A percentile compares a stretch with the other conserved stretches of the same genome.
Evolutionary conservation across 495 filamentous ascomycete genomes (phyloP).

Genomic region (Neurospora terricola): DNA sequence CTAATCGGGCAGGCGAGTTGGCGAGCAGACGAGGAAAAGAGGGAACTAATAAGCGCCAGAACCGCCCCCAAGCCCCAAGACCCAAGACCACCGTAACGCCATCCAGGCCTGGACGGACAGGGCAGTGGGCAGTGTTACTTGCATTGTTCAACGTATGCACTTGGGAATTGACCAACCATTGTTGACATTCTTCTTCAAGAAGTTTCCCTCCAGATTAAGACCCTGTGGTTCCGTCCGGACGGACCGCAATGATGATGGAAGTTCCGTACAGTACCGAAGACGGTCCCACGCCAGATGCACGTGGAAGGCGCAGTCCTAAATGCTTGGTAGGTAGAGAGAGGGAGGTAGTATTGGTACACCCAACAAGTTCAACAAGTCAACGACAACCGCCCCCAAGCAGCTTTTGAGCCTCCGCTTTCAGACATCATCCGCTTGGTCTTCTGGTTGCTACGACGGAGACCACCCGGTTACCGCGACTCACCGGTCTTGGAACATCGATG

Average conservation of each 20-base stretch:
- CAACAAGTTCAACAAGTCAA: background rate
- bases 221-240: background rate
- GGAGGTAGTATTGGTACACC: background rate
- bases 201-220: background rate
- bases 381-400: background rate
- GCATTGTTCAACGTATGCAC: background rate
- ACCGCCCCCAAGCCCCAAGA: background rate
- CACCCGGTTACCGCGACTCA: background rate
- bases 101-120: background rate
- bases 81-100: background rate
- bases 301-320: background rate
- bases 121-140: background rate
- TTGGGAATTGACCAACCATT: background rate
- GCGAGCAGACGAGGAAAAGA: background rate
- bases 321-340: background rate
- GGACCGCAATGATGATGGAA: background rate
- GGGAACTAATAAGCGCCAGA: background rate
- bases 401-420: background rate
- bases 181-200: background rate
- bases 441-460: no score
- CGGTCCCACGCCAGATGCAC: background rate
- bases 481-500: background rate
- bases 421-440: no score
- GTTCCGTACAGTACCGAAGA: background rate
- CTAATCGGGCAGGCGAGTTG: background rate